Percentiles rank a stretch among this genome's conserved stretches.
Conservation (phyloP, 148 eudicot species). For the Camellia japonica region DNA sequence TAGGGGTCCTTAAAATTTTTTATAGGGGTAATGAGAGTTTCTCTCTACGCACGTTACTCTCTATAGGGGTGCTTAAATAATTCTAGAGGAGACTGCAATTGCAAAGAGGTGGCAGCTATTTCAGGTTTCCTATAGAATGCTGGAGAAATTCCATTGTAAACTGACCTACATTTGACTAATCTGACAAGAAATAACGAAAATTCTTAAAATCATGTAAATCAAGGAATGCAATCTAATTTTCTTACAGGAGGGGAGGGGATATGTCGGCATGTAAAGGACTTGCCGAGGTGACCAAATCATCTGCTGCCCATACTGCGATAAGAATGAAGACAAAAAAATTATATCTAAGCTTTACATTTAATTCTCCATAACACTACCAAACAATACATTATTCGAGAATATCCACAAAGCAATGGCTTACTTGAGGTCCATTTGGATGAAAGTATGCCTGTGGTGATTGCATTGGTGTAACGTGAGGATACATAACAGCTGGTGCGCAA, state of each 20-base stretch:
- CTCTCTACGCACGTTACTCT: too few relatives aligned
- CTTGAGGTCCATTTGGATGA: slow-evolving; percentile 89
- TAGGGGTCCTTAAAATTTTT: too few relatives aligned
- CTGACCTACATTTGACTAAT: background rate
- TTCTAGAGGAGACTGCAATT: background rate
- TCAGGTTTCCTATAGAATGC: background rate
- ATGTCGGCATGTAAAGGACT: slow-evolving; percentile 83
- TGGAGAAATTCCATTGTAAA: background rate
- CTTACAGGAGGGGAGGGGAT: slow-evolving; percentile 61
- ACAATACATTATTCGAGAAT: background rate
- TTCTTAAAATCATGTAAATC: background rate
- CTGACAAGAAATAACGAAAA: background rate
- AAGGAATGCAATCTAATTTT: background rate
- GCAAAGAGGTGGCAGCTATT: background rate
- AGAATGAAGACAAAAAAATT: background rate
- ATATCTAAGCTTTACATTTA: background rate
- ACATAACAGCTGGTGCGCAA: slow-evolving; percentile 70
- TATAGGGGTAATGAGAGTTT: too few relatives aligned
- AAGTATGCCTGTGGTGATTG: slow-evolving; percentile 75
- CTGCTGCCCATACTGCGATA: slow-evolving; percentile 84
- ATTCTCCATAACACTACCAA: background rate
- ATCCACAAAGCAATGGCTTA: slow-evolving; percentile 11
- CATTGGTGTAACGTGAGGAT: slow-evolving; percentile 68
- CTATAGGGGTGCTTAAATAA: too few relatives aligned
- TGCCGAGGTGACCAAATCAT: slow-evolving; percentile 89